These are phyloP conservation scores for Knufia fluminis DNA, from an alignment of 2,329 filamentous ascomycete species.

Conservation along the genomic window DNA sequence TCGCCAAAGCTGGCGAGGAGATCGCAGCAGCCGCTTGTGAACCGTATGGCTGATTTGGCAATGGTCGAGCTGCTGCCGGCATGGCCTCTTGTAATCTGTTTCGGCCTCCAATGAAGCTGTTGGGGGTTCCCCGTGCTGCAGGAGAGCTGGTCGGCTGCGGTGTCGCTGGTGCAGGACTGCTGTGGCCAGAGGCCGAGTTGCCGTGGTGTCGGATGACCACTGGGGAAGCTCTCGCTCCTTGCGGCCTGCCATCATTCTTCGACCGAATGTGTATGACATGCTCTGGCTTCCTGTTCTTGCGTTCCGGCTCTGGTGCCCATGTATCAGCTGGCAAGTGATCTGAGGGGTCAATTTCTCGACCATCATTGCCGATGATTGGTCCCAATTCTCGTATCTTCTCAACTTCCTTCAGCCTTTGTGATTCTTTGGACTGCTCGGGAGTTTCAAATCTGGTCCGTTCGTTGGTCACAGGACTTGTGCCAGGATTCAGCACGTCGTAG, in stretches of 20 bases:
- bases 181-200: slow-evolving; percentile 3
- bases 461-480: slow-evolving; percentile 27
- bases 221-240: slow-evolving; percentile 17
- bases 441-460: slow-evolving; percentile 32
- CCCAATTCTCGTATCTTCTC: slow-evolving; percentile 38
- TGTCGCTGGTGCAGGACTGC: slow-evolving; percentile 12
- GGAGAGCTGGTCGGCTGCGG: slow-evolving; percentile 9
- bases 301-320: slow-evolving; percentile 58
- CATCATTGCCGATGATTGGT: slow-evolving; percentile 55
- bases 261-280: slow-evolving; percentile 39
- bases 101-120: slow-evolving; percentile 14
- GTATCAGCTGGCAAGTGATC: slow-evolving; percentile 56
- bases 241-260: slow-evolving; percentile 18
- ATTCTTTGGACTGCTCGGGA: slow-evolving; percentile 31
- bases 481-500: slow-evolving; percentile 51
- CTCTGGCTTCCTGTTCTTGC: slow-evolving; percentile 43
- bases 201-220: slow-evolving; percentile 15
- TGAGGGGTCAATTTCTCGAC: slow-evolving; percentile 55
- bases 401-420: slow-evolving; percentile 30
- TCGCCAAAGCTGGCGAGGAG: slow-evolving; percentile 1
- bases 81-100: slow-evolving; percentile 23
- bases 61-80: slow-evolving; percentile 16
- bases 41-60: slow-evolving; percentile 20
- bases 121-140: background rate
- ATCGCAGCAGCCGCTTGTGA: background rate